Base-by-base conservation (phyloP, 371 early-diverging fungal genomes). In the Mucor circinelloides region DNA sequence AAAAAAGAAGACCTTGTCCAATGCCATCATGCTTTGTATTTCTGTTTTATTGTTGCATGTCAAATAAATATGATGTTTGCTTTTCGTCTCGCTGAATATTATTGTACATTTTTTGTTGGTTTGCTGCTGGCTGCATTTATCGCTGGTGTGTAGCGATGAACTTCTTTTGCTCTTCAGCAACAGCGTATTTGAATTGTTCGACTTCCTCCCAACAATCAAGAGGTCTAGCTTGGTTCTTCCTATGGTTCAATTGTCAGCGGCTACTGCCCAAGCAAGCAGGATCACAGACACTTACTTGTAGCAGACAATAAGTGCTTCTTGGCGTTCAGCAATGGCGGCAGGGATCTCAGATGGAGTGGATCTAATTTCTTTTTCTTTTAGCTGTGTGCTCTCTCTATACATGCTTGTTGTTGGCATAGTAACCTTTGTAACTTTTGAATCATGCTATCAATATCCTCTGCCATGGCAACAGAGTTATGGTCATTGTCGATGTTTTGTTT, bases 131-230 rank as follows among this genome's bases (percentile, higher is more conserved):
- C 40, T 25, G 27, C 23, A 48, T 54, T 69, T 63, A 69, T 54
- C 64, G 61, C 76, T 82, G 80, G 60, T 79, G 78, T 34, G 80
- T 65, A 59, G 82, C 80, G 28, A 81, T 74, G 60, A 83, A 83
- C 28, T 72, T 84, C 77, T 78, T 85, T 66, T 87, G 87, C 54
- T 87, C 88, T 42, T 78, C 70, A 66, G 77, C 78, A 21, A 84
- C 85, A 6, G 82, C 77, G 21, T 68, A 70, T 69, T 89, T 90
- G 77, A 90, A 81, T 60, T 78, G 74, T 64, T 89, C 86, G 13
- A 90, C 89, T 74, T 90, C 86, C 58, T 79, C 77, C 89, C 89
- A 90, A 80, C 90, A 91, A 67, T 91, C 88, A 58, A 91, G 68
- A 44, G 88, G 76, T 48, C 89, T 82, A 21, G 66, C 57, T 46